A percentile compares a stretch with the other conserved stretches of the same genome.
Evolutionary conservation across 441 rosid genomes (phyloP).

Genomic region (Jatropha podagrica): DNA sequence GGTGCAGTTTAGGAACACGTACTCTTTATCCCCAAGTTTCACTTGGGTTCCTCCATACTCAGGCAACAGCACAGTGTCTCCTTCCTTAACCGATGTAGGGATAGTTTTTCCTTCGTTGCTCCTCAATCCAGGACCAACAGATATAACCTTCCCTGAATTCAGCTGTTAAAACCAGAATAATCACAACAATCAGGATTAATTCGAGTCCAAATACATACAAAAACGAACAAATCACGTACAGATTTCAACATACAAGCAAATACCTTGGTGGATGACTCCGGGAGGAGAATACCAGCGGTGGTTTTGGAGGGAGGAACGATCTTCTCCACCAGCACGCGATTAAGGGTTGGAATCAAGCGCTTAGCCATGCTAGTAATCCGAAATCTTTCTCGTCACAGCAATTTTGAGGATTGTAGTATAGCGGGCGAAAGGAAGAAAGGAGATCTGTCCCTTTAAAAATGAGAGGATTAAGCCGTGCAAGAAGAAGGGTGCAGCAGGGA

Average conservation of each 20-base stretch:
- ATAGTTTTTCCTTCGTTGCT: conserved; percentile 51
- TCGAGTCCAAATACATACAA: not conserved
- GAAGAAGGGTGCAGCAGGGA: not conserved
- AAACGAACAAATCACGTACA: not conserved
- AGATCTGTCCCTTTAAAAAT: conserved; percentile 1
- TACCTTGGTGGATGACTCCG: conserved; percentile 67
- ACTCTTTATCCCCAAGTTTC: conserved; percentile 88
- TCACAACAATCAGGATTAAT: not conserved
- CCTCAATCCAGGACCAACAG: conserved; percentile 66
- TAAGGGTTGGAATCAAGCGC: conserved; percentile 68
- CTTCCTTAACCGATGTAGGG: conserved; percentile 70
- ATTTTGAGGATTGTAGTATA: not conserved
- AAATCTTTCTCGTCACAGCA: not conserved
- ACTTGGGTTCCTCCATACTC: conserved; percentile 67
- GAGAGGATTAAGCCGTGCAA: not conserved
- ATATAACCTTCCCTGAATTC: conserved; percentile 70
- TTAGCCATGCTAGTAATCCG: conserved; percentile 48
- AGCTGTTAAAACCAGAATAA: conserved; percentile 38
- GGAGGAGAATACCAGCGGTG: conserved; percentile 66
- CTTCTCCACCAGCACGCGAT: conserved; percentile 73
- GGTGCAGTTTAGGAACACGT: conserved; percentile 19
- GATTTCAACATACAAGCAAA: not conserved
- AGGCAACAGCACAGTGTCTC: conserved; percentile 74
- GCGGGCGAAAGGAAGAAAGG: not conserved
- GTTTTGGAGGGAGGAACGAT: conserved; percentile 67